phyloP scores from a whole-genome alignment of 2,329 filamentous ascomycete genomes.

The Xylaria sp. region DNA sequence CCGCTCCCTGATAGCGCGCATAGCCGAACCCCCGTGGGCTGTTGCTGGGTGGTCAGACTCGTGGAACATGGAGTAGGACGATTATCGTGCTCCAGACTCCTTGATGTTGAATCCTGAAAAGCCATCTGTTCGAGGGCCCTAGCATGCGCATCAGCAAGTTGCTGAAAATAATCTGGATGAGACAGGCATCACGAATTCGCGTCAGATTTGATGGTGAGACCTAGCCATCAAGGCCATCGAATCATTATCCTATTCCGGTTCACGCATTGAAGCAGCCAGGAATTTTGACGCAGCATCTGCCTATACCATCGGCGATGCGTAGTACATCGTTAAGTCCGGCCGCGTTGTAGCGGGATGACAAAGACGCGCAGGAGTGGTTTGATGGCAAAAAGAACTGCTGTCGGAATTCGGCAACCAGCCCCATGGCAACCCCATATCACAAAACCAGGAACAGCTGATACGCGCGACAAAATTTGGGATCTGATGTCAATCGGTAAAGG shows the following conservation, averaged over 20 bases:
- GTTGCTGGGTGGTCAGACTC: constrained; percentile 22
- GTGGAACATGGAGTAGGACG: not conserved
- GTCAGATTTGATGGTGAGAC: constrained; percentile 17
- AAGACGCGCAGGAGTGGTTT: not conserved
- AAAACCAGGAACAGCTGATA: constrained; percentile 1
- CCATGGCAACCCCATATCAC: not conserved
- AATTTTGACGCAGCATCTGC: constrained; percentile 7
- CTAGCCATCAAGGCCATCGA: not conserved
- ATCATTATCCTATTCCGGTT: constrained; percentile 6
- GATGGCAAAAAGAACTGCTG: not conserved
- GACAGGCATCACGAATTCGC: not conserved
- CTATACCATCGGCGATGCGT: constrained; percentile 7
- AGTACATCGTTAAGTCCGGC: not conserved
- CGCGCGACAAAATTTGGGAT: not conserved
- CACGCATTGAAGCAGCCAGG: not conserved
- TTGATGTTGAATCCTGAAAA: constrained; percentile 2
- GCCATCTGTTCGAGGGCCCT: not conserved
- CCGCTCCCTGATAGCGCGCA: not conserved
- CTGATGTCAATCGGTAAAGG: constrained; percentile 1
- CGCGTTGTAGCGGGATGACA: constrained; percentile 9
- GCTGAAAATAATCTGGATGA: not conserved
- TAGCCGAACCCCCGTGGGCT: constrained; percentile 15
- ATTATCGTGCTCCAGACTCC: not conserved
- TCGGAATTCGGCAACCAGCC: not conserved
- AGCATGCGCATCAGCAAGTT: not conserved